These are phyloP conservation scores for Phytophthora sojae DNA, from an alignment of 352 stramenopile genomes.

Conservation along the genomic window DNA sequence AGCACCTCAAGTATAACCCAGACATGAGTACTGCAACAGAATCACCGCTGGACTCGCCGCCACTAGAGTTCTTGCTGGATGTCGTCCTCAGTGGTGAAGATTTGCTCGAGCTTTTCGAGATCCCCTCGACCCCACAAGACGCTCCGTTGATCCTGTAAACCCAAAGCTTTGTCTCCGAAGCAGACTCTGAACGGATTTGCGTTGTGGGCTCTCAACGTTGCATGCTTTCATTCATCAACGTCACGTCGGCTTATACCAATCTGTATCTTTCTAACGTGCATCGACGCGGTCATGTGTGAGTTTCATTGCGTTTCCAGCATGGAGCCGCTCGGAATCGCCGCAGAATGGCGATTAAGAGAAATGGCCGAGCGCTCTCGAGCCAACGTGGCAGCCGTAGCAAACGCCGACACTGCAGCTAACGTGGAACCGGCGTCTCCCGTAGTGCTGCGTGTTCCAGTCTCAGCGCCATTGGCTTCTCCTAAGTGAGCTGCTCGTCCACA, in stretches of 20 bases:
- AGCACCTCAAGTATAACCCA: neutral
- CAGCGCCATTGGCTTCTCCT: neutral
- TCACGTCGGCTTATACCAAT: neutral
- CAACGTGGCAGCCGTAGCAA: constrained; percentile 55
- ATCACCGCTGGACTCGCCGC: neutral
- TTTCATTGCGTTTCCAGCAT: constrained; percentile 16
- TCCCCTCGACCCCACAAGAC: neutral
- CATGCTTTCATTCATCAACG: neutral
- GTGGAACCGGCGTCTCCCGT: constrained; percentile 32
- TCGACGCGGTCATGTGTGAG: neutral
- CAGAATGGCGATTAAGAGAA: constrained; percentile 59
- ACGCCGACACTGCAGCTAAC: constrained; percentile 60
- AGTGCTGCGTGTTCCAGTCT: neutral
- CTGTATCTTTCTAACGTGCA: neutral
- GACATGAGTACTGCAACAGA: neutral
- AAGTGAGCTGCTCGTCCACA: constrained; percentile 15
- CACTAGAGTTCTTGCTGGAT: constrained; percentile 10
- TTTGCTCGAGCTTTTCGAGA: constrained; percentile 16
- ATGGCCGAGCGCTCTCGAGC: constrained; percentile 61
- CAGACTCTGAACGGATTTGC: too few relatives aligned
- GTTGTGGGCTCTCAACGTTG: neutral
- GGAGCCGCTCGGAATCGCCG: constrained; percentile 33
- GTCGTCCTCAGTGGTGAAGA: constrained; percentile 24
- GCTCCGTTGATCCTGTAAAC: neutral
- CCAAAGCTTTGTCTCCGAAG: too few relatives aligned